A percentile compares a stretch with the other conserved stretches of the same genome.
phyloP scores from a whole-genome alignment of 2,329 filamentous ascomycete species.

The Alternaria sp. region DNA sequence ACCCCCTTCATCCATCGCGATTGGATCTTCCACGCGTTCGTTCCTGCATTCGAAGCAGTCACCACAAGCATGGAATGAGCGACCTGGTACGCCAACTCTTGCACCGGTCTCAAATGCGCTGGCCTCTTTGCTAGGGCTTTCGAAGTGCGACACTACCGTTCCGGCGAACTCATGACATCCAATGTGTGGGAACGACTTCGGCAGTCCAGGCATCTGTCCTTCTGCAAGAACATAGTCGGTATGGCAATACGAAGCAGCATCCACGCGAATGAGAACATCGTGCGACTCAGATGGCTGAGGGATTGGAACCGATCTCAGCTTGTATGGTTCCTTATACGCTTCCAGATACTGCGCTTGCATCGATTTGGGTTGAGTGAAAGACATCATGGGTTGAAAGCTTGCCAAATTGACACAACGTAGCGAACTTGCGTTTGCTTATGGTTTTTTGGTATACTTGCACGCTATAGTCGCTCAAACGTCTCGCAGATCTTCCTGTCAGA shows the following conservation, averaged over 20 bases:
- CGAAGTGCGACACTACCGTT: constrained; percentile 48
- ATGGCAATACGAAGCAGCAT: constrained; percentile 59
- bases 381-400: constrained; percentile 17
- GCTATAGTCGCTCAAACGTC: neutral
- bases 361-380: constrained; percentile 25
- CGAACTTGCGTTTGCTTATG: neutral
- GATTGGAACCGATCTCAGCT: constrained; percentile 47
- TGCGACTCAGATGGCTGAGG: constrained; percentile 43
- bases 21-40: constrained; percentile 31
- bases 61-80: constrained; percentile 54
- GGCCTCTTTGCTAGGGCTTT: constrained; percentile 30
- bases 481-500: neutral
- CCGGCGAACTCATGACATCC: constrained; percentile 59
- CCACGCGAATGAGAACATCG: constrained; percentile 57
- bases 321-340: constrained; percentile 54
- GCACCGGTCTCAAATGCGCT: constrained; percentile 37
- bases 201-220: constrained; percentile 46
- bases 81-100: constrained; percentile 54
- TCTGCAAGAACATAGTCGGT: constrained; percentile 52
- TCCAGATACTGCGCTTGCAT: constrained; percentile 56
- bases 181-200: constrained; percentile 54
- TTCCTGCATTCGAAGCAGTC: constrained; percentile 53
- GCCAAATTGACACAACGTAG: neutral
- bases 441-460: neutral
- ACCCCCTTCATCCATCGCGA: constrained; percentile 47